Base-by-base conservation (phyloP, 495 filamentous ascomycete genomes). In the Hyaloscypha finlandica region DNA sequence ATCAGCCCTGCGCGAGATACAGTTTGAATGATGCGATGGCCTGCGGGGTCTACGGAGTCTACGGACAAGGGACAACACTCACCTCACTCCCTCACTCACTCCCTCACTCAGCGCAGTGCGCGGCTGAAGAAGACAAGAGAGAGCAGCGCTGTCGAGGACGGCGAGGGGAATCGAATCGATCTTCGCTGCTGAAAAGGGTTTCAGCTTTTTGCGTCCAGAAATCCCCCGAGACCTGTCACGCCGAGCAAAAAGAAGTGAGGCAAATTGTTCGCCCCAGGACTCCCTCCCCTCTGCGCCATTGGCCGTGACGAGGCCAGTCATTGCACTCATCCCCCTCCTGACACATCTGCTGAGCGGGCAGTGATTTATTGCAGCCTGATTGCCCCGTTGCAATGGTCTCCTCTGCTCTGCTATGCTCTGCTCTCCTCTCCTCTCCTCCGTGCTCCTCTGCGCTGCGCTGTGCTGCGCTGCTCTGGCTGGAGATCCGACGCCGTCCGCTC, bases 121-220 rank as follows among this genome's bases (percentile, higher is more conserved):
- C 42, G 16, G 42, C 8, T 16, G 16, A 48, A 14, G 42, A 48
- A 19, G 42, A 12, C 1, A 48, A 48, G 42, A 48, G 35, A 37
- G 35, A 8, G 35, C 35, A 8, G 35, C 35, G 35, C 35, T 37
- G 35, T 12, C 12, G 35, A 48, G 16, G 42, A 19, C 42, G 42
- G 16, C 42, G 42, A 48, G 42, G 8, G 16, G 16, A 48, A 48
- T 48, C 42, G 16, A 48, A 48, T 48, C 42, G 35, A 37, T 20
- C 29, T 31, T 53, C 60, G 60, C 60, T 63, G 60, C 60, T 63
- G 60, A 53, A 53, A 53, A 48, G 20, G 39, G 39, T 63, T 63
- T 63, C 60, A 63, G 60, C 60, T 63, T 63, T 25, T 14, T 63
- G 42, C 25, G 59, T 62, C 59, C 35, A 63, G 45, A 63, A 52